Percentiles rank a stretch among this genome's conserved stretches.
Evolutionary conservation across 805 yeast genomes (phyloP).

Genomic region (Babjeviella inositovora): DNA sequence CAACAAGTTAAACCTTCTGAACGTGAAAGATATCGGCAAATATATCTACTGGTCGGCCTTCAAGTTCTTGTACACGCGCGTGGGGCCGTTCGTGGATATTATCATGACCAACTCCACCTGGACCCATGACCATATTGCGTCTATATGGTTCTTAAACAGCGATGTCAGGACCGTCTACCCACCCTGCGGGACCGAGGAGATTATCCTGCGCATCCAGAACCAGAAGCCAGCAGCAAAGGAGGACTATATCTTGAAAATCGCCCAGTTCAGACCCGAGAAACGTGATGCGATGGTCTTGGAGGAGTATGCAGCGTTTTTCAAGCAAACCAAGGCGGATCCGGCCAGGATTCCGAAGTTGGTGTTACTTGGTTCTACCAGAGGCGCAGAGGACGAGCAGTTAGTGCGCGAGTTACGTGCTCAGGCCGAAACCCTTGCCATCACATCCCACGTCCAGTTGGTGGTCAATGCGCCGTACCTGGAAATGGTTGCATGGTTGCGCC

Average conservation of each 20-base stretch:
- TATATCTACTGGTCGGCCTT: slow-evolving; percentile 59
- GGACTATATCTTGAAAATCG: slow-evolving; percentile 37
- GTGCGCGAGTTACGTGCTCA: slow-evolving; percentile 30
- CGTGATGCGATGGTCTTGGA: slow-evolving; percentile 59
- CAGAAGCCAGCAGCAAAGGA: slow-evolving; percentile 5
- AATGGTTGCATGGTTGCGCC: slow-evolving; percentile 35
- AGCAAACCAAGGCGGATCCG: slow-evolving; percentile 3
- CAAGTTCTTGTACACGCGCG: slow-evolving; percentile 42
- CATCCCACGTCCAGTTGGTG: slow-evolving; percentile 37
- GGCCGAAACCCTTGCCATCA: slow-evolving; percentile 17
- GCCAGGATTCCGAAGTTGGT: slow-evolving; percentile 35
- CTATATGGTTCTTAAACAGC: slow-evolving; percentile 41
- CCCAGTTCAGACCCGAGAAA: slow-evolving; percentile 93
- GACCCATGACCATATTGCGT: slow-evolving; percentile 65
- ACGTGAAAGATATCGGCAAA: slow-evolving; percentile 16
- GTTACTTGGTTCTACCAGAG: slow-evolving; percentile 76
- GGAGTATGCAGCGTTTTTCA: slow-evolving; percentile 44
- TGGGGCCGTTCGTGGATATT: slow-evolving; percentile 52
- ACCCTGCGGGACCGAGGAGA: slow-evolving; percentile 66
- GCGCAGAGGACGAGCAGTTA: slow-evolving; percentile 42
- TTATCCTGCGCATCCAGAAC: slow-evolving; percentile 6
- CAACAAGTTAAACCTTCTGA: slow-evolving; percentile 22
- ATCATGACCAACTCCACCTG: slow-evolving; percentile 78
- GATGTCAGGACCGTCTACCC: slow-evolving; percentile 51
- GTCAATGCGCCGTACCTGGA: slow-evolving; percentile 61